Percentiles rank a stretch among this genome's conserved stretches.
phyloP scores from a whole-genome alignment of 2,329 filamentous ascomycete species.

The Xylariaceae sp. region DNA sequence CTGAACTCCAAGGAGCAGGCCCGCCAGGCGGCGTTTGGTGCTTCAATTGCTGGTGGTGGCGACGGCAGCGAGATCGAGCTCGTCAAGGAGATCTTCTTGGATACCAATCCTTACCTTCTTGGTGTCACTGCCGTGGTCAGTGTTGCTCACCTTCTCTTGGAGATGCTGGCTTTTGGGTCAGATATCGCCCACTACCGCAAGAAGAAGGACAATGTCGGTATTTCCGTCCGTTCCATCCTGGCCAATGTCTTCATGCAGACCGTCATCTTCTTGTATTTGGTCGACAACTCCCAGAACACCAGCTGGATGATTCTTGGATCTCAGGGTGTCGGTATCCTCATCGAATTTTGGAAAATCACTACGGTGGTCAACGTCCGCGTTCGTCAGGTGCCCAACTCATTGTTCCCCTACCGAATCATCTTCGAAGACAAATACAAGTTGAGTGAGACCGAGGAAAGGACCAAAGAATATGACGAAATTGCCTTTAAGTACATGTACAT shows the following conservation, averaged over 20 bases:
- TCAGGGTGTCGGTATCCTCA: conserved; percentile 74
- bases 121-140: conserved; percentile 79
- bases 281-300: conserved; percentile 97
- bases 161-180: conserved; percentile 93
- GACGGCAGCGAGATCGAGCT: conserved; percentile 95
- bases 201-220: conserved; percentile 98
- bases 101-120: conserved; percentile 87
- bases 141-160: conserved; percentile 89
- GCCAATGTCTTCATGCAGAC: conserved; percentile 97
- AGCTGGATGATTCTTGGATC: conserved; percentile 98
- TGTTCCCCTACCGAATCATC: conserved; percentile 72
- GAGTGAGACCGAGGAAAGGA: conserved; percentile 93
- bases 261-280: conserved; percentile 91
- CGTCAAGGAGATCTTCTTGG: conserved; percentile 91
- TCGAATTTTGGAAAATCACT: conserved; percentile 87
- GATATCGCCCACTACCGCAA: conserved; percentile 98
- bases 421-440: conserved; percentile 98
- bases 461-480: conserved; percentile 96
- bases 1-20: conserved; percentile 81
- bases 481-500: conserved; percentile 98
- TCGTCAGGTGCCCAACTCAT: conserved; percentile 62
- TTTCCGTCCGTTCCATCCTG: conserved; percentile 91
- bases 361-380: conserved; percentile 88
- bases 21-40: conserved; percentile 70
- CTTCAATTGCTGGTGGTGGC: conserved; percentile 67